These are phyloP conservation scores for Epichloe brachyelytri DNA, from an alignment of 2,329 filamentous ascomycete species.

Conservation along the genomic window DNA sequence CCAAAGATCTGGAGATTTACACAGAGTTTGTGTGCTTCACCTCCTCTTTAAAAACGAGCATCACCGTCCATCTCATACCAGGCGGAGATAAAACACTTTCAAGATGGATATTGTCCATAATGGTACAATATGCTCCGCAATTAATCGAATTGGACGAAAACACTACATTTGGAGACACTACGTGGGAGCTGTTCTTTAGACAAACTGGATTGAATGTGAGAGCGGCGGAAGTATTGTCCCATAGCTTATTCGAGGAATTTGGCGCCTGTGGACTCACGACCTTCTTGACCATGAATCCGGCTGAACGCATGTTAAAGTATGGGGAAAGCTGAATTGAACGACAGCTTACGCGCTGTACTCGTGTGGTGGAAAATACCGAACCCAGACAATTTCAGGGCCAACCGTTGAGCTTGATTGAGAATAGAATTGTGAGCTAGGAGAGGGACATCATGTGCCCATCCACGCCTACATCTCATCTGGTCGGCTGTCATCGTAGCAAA, in stretches of 20 bases:
- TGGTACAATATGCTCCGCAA: slow-evolving; percentile 30
- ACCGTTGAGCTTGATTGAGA: background rate
- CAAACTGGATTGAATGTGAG: slow-evolving; percentile 23
- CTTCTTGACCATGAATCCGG: slow-evolving; percentile 18
- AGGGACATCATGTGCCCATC: background rate
- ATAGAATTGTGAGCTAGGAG: background rate
- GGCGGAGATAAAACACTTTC: slow-evolving; percentile 37
- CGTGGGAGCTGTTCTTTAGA: slow-evolving; percentile 25
- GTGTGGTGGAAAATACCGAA: background rate
- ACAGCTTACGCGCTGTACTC: slow-evolving; percentile 6
- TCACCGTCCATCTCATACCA: slow-evolving; percentile 33
- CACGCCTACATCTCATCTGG: background rate
- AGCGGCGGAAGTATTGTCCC: slow-evolving; percentile 22
- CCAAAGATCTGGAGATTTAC: slow-evolving; percentile 31
- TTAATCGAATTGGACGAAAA: slow-evolving; percentile 17
- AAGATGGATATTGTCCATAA: slow-evolving; percentile 40
- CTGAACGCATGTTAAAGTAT: slow-evolving; percentile 15
- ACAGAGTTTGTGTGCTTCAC: slow-evolving; percentile 38
- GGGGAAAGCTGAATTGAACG: slow-evolving; percentile 13
- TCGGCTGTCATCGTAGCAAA: slow-evolving; percentile 4
- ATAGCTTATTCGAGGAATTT: slow-evolving; percentile 13
- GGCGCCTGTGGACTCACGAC: slow-evolving; percentile 16
- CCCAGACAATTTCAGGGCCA: background rate
- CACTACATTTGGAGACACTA: slow-evolving; percentile 27
- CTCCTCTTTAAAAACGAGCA: slow-evolving; percentile 22